A percentile compares a stretch with the other conserved stretches of the same genome.
Evolutionary conservation across 768 basidiomycete species (phyloP).

Genomic region (Dioszegia aurantiaca): DNA sequence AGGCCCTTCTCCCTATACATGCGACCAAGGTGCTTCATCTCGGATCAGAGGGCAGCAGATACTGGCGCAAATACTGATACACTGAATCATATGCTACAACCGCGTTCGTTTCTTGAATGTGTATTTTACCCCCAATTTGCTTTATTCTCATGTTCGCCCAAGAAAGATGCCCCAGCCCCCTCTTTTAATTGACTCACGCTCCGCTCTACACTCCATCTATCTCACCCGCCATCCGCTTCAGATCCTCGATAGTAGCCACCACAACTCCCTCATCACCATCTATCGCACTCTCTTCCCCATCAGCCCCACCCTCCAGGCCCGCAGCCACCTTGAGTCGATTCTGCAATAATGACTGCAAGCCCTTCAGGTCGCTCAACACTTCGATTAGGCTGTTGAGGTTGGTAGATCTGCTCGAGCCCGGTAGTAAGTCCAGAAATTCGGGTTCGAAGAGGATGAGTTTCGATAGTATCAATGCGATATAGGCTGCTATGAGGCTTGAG

Average conservation of each 20-base stretch:
- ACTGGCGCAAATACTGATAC: too few species aligned
- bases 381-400: slow-evolving; percentile 1
- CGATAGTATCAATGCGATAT: slow-evolving; percentile 3
- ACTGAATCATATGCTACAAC: too few species aligned
- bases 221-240: background rate
- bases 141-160: too few species aligned
- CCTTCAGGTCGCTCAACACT: slow-evolving; percentile 2
- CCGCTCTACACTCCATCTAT: too few species aligned
- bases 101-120: too few species aligned
- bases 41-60: too few species aligned
- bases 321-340: slow-evolving; percentile 1
- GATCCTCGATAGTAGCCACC: slow-evolving; percentile 7
- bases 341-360: slow-evolving; percentile 9
- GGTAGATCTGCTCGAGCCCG: background rate
- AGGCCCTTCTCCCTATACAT: too few species aligned
- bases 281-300: background rate
- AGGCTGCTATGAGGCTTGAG: slow-evolving; percentile 12
- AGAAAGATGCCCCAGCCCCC: too few species aligned
- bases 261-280: slow-evolving; percentile 8
- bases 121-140: too few species aligned
- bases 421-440: background rate
- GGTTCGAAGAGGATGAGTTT: slow-evolving; percentile 3
- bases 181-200: too few species aligned
- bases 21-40: too few species aligned
- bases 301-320: background rate